Base-by-base conservation (phyloP, 176 grass and related monocot species). In the Saccharum spontaneum region DNA sequence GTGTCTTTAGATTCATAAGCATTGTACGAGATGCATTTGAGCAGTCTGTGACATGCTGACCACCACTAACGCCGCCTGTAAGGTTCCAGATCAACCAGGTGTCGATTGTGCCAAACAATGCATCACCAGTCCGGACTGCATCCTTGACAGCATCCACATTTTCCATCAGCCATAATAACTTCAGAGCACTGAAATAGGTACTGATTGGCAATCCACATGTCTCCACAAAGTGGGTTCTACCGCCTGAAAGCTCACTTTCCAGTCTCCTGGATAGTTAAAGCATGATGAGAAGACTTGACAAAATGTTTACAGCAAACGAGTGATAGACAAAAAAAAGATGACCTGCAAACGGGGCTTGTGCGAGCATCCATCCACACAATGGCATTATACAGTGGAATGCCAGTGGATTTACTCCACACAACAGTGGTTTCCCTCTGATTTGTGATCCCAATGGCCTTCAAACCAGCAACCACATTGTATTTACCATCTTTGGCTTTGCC, bases 321-420 rank as follows among this genome's bases (percentile, higher is more conserved):
- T 9, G 55, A 37, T 72, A 24, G 52, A 66, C 2, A 73, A 86
- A 71, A 75, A 22, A 15, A 34, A 50, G 8, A n/a, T 0, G 55
- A 95, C 91, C 88, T 89, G 91, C 97, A 98, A 63, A 98, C 87
- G 22, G 91, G 62, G 75, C 91, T 95, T 71, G 97, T 98, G 65
- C 97, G 97, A 54, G 78, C 93, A 85, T 98, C 97, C 97, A 96
- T 98, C 97, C 97, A 96, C 54, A 98, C 97, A 84, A 98, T 90
- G 9, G 97, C 97, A 79, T 98, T 96, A 82, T 98, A 90, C 1
- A 98, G 82, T 4, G 97, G 97, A 81, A 37, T 85, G 5, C 97
- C 93, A 62, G 97, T 96, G 75, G 97, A 93, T 88, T 92, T 97
- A 63, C 94, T 94, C 97, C 97, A 98, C 79, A 94, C 80, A 66